A percentile compares a stretch with the other conserved stretches of the same genome.
These are phyloP conservation scores for Salix udensis DNA, from an alignment of 345 rosid genomes.

Conservation along the genomic window DNA sequence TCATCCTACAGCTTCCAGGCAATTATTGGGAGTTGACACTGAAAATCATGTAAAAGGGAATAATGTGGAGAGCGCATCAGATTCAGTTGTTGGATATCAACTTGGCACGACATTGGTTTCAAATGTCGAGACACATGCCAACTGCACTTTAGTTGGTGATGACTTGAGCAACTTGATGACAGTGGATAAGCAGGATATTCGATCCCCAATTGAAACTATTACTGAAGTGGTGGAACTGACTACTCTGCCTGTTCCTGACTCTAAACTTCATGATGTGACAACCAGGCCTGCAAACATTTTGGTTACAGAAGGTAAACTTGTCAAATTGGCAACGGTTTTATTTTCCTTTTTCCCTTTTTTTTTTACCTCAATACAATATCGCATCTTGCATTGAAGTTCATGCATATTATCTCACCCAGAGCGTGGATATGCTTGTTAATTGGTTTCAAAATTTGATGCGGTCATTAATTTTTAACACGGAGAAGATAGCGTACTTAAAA, in stretches of 20 bases:
- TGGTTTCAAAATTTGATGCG: no score
- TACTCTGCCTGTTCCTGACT: constrained; percentile 8
- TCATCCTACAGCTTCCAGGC: constrained; percentile 26
- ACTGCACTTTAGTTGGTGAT: constrained; percentile 14
- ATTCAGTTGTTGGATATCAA: neutral
- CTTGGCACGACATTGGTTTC: constrained; percentile 7
- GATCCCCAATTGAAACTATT: constrained; percentile 6
- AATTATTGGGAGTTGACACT: constrained; percentile 15
- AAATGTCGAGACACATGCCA: constrained; percentile 10
- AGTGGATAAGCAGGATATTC: constrained; percentile 3
- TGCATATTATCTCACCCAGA: neutral
- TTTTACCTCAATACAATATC: neutral
- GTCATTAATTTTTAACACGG: no score
- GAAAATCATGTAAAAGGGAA: constrained; percentile 9
- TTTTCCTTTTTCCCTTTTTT: no score
- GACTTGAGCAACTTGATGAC: constrained; percentile 10
- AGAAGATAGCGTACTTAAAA: no score
- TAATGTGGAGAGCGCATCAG: neutral
- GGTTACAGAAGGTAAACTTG: constrained; percentile 30
- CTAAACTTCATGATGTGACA: constrained; percentile 10
- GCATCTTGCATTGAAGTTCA: neutral
- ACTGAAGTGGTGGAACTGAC: constrained; percentile 26
- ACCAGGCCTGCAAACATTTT: constrained; percentile 5
- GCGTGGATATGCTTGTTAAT: no score
- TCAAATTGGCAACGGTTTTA: neutral